Conservation (phyloP, 2,329 filamentous ascomycete genomes). For the Penicillium frequentans region DNA sequence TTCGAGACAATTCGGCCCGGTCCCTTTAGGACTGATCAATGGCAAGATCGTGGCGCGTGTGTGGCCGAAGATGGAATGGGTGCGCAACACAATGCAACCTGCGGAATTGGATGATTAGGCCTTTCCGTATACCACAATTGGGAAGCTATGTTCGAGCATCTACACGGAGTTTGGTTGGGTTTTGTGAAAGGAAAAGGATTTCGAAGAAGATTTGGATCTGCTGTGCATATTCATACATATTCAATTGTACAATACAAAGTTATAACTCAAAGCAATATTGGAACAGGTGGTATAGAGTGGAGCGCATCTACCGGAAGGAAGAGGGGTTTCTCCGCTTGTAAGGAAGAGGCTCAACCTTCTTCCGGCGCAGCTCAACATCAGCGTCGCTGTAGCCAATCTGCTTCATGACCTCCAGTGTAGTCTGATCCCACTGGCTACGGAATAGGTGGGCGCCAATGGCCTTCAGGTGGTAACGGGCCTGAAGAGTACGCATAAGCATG, state of each 20-base stretch:
- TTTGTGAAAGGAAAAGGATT: conserved; percentile 8
- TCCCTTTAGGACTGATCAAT: conserved; percentile 79
- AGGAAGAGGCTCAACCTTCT: conserved; percentile 68
- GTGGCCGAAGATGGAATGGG: conserved; percentile 39
- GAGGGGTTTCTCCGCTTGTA: conserved; percentile 60
- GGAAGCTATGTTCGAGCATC: conserved; percentile 13
- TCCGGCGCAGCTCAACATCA: conserved; percentile 81
- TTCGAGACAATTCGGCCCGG: conserved; percentile 79
- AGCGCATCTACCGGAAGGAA: conserved; percentile 40
- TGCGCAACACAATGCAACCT: conserved; percentile 39
- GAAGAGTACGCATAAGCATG: conserved; percentile 75
- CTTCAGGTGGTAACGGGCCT: conserved; percentile 65
- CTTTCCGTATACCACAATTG: conserved; percentile 1
- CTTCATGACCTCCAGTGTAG: conserved; percentile 83
- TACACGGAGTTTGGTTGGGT: conserved; percentile 29
- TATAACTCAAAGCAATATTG: conserved; percentile 24
- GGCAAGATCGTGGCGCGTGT: conserved; percentile 71
- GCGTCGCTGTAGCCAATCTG: conserved; percentile 71
- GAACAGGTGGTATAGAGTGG: conserved; percentile 20
- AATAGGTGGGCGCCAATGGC: conserved; percentile 86
- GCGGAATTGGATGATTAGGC: conserved; percentile 20
- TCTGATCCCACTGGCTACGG: conserved; percentile 85
- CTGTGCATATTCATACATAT: conserved; percentile 45
- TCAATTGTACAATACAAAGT: conserved; percentile 43
- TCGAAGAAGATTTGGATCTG: conserved; percentile 12